Evolutionary conservation across 1,284 basidiomycete genomes (phyloP).

Genomic region (Porodaedalea pini): DNA sequence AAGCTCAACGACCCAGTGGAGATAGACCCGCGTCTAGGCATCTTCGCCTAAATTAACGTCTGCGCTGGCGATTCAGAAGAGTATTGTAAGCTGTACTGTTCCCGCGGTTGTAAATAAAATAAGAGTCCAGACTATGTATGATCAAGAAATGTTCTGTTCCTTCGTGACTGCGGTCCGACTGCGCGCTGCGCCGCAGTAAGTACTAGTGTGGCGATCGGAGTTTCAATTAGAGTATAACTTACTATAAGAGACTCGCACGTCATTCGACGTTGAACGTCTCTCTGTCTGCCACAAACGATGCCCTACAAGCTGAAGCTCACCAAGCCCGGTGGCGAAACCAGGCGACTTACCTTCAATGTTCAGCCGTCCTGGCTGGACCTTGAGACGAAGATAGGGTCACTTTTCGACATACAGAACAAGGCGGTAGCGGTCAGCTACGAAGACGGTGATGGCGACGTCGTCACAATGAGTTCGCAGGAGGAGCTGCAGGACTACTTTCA

Average conservation of each 20-base stretch:
- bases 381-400: conserved; percentile 47
- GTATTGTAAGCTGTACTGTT: background rate
- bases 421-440: conserved; percentile 64
- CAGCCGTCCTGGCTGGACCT: conserved; percentile 55
- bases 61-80: background rate
- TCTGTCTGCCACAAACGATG: conserved; percentile 25
- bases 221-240: conserved; percentile 35
- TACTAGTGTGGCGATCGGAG: too few relatives aligned
- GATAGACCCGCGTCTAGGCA: conserved; percentile 58
- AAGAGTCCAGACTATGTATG: too few relatives aligned
- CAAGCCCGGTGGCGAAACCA: conserved; percentile 46
- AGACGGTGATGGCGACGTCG: conserved; percentile 65
- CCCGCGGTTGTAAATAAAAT: background rate
- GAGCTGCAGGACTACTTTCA: conserved; percentile 63
- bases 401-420: conserved; percentile 55
- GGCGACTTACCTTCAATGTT: conserved; percentile 51
- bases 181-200: too few relatives aligned
- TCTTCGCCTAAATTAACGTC: conserved; percentile 53
- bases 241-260: conserved; percentile 21
- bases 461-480: conserved; percentile 67
- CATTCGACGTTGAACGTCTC: conserved; percentile 15
- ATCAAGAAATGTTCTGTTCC: too few relatives aligned
- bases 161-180: too few relatives aligned
- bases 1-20: conserved; percentile 72
- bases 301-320: conserved; percentile 38